phyloP scores from a whole-genome alignment of 495 filamentous ascomycete species.

The Lasiosphaeria hispida region DNA sequence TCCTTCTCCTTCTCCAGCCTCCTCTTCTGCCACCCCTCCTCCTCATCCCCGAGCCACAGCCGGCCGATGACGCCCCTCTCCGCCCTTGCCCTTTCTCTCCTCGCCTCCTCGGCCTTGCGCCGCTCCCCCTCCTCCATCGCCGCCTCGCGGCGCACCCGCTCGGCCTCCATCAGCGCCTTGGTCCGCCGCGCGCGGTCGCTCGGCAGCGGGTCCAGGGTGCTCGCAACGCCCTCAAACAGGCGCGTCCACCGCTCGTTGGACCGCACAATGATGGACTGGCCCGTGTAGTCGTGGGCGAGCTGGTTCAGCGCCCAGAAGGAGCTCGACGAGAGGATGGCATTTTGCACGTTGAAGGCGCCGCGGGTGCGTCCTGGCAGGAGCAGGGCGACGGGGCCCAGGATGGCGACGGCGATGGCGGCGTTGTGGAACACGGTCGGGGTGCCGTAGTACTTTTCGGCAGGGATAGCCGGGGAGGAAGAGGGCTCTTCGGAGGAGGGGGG shows the following conservation, averaged over 20 bases:
- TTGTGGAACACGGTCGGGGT: conserved; percentile 52
- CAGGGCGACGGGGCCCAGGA: conserved; percentile 68
- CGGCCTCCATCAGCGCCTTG: conserved; percentile 43
- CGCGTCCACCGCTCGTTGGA: conserved; percentile 24
- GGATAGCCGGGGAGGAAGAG: background rate
- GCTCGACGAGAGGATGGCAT: conserved; percentile 57
- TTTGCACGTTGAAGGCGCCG: conserved; percentile 50
- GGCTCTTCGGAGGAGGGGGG: background rate
- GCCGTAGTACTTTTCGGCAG: conserved; percentile 10
- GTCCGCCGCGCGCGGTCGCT: conserved; percentile 58
- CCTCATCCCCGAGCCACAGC: conserved; percentile 63
- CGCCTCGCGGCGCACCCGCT: conserved; percentile 41
- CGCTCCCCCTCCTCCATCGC: conserved; percentile 26
- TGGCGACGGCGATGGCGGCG: conserved; percentile 58
- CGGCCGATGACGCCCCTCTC: conserved; percentile 46
- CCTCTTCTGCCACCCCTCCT: conserved; percentile 72
- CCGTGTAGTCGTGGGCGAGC: conserved; percentile 59
- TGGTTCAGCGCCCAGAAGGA: conserved; percentile 64
- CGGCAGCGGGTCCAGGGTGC: conserved; percentile 23
- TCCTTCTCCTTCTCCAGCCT: conserved; percentile 67
- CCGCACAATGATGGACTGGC: conserved; percentile 44
- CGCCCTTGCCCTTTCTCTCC: conserved; percentile 26
- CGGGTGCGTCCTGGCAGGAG: conserved; percentile 79
- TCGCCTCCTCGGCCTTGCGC: conserved; percentile 19
- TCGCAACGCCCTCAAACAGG: background rate